These are phyloP conservation scores for Aureobasidium pullulans DNA, from an alignment of 2,329 filamentous ascomycete genomes.

Conservation along the genomic window DNA sequence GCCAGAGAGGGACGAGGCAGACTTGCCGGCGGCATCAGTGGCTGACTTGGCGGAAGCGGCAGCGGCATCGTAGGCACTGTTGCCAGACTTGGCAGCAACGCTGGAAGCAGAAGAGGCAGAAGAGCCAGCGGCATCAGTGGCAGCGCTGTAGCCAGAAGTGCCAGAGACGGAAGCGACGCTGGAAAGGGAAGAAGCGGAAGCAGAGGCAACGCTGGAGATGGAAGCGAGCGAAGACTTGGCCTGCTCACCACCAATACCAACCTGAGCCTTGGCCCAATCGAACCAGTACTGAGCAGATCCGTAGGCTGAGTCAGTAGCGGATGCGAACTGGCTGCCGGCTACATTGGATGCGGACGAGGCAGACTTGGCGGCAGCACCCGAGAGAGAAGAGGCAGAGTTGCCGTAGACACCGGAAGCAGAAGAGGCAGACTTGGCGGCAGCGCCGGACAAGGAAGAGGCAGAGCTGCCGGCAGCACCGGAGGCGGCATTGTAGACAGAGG, in stretches of 20 bases:
- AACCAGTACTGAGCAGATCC: conserved; percentile 28
- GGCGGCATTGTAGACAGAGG: conserved; percentile 23
- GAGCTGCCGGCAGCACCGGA: conserved; percentile 26
- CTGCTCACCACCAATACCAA: conserved; percentile 37
- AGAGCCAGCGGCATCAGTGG: conserved; percentile 18
- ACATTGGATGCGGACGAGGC: conserved; percentile 35
- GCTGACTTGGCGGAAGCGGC: conserved; percentile 35
- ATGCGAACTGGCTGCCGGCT: conserved; percentile 68
- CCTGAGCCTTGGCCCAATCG: conserved; percentile 38
- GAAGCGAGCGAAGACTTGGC: conserved; percentile 30
- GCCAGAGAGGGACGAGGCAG: conserved; percentile 13
- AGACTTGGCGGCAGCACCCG: conserved; percentile 33
- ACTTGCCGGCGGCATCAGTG: conserved; percentile 51
- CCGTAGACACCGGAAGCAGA: conserved; percentile 50
- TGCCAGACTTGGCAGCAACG: conserved; percentile 49
- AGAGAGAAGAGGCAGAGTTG: conserved; percentile 32
- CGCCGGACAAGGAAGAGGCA: conserved; percentile 25
- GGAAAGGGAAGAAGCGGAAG: conserved; percentile 17
- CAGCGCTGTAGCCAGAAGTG: conserved; percentile 15
- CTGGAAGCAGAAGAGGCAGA: conserved; percentile 33
- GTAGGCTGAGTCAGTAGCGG: conserved; percentile 60
- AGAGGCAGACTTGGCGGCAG: conserved; percentile 30
- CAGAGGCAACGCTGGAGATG: conserved; percentile 23
- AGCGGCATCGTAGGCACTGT: conserved; percentile 28
- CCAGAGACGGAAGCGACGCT: conserved; percentile 27